These are phyloP conservation scores for Gliomastix tumulicola DNA, from an alignment of 2,329 filamentous ascomycete species.

Conservation along the genomic window DNA sequence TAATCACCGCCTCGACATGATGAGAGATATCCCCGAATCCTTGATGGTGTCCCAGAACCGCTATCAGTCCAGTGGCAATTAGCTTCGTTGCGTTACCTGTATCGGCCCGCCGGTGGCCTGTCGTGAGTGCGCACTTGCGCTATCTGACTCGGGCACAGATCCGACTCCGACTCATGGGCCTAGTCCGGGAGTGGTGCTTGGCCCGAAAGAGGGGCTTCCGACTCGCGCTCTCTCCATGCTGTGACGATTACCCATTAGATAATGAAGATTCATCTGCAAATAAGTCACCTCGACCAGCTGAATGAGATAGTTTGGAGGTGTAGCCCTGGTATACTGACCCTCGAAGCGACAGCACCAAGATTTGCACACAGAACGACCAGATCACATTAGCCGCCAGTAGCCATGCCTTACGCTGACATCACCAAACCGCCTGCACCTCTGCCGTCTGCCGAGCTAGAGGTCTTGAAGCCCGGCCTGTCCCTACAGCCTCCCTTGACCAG, in stretches of 20 bases:
- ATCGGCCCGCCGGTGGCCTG: too few relatives aligned
- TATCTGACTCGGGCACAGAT: too few relatives aligned
- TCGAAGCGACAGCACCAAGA: neutral
- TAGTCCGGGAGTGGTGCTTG: too few relatives aligned
- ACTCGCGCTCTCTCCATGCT: neutral
- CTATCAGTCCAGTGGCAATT: too few relatives aligned
- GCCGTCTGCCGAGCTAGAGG: conserved; percentile 10
- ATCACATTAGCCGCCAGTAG: neutral
- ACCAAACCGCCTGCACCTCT: conserved; percentile 15
- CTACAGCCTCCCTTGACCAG: conserved; percentile 25
- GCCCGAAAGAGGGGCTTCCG: too few relatives aligned
- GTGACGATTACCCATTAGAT: neutral
- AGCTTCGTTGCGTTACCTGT: too few relatives aligned
- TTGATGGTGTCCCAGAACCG: too few relatives aligned
- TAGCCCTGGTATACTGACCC: neutral
- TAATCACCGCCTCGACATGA: too few relatives aligned
- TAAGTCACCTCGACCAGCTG: neutral
- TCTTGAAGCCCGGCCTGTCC: conserved; percentile 10
- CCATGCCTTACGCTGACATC: conserved; percentile 11
- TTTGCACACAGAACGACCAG: neutral
- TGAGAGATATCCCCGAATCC: too few relatives aligned
- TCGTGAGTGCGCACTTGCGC: too few relatives aligned
- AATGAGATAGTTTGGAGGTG: neutral
- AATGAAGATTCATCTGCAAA: neutral
- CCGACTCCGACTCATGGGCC: too few relatives aligned